Base-by-base conservation (phyloP, 495 filamentous ascomycete species). In the Geopyxis carbonaria region DNA sequence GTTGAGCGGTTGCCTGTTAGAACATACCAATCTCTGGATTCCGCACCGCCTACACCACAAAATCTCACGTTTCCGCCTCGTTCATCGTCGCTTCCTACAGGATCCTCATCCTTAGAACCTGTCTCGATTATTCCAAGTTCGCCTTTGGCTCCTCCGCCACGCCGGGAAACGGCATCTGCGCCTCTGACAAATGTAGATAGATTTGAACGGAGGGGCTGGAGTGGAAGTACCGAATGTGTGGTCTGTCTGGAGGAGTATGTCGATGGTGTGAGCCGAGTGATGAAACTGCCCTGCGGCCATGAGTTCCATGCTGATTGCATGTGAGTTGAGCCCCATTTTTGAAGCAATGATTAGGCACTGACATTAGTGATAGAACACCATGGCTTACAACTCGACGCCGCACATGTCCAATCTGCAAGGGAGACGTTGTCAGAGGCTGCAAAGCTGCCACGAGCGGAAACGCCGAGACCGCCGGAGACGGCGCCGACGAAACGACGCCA, bases 271-370 rank as follows among this genome's bases (percentile, higher is more conserved):
- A 93, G 84, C 56, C 65, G 72, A 42, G 91, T 97, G 13, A 97
- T 97, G 89, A 93, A 81, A 47, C 62, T 97, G 36, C 89, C 89
- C n/a, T 97, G 89, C 60, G 89, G 89, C 16, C 89, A 97, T 55
- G 89, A 97, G 53, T 97, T 97, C 59, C 89, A 97, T 57, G 87
- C 66, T 24, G 85, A 89, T 50, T 97, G 89, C 85, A 95, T 97
- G 86, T 94, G 68, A 78, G 87, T 77, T 25, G 34, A 24, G 34
- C 48, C 27, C 25, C n/a, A n/a, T 36, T 22, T 21, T 3, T n/a
- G 13, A 22, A 30, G 21, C 13, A 11, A 21, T 14, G 7, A 18
- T 27, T 23, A 2, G 3, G 23, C 41, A 31, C 27, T 31, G 38
- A 47, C 42, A 31, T 45, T 59, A 48, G 3, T 39, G n/a, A 34